Conservation (phyloP, 768 basidiomycete genomes). For the Sarcodon aspratus region DNA sequence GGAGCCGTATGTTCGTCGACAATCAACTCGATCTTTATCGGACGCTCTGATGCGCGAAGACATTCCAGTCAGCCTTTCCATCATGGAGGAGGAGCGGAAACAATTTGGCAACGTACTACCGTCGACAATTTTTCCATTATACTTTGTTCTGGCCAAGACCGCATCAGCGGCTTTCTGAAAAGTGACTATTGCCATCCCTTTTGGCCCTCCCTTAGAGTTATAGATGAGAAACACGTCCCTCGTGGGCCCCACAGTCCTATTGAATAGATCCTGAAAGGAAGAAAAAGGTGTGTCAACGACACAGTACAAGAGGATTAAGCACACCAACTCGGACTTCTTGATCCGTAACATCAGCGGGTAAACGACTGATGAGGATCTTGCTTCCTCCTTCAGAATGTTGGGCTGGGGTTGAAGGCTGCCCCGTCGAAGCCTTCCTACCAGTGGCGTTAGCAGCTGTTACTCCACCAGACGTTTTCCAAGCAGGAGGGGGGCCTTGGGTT, state of each 20-base stretch:
- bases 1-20: slow-evolving; percentile 28
- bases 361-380: slow-evolving; percentile 53
- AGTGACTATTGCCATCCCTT: slow-evolving; percentile 68
- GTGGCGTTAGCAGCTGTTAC: too few relatives aligned
- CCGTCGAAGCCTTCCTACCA: too few relatives aligned
- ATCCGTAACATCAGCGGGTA: slow-evolving; percentile 61
- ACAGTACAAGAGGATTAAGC: background rate
- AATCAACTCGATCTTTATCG: slow-evolving; percentile 56
- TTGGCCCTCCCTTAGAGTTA: slow-evolving; percentile 65
- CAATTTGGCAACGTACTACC: slow-evolving; percentile 24
- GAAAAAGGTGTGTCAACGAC: background rate
- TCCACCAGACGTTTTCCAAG: too few relatives aligned
- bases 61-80: background rate
- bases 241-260: slow-evolving; percentile 65
- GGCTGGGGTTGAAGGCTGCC: too few relatives aligned
- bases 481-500: too few relatives aligned
- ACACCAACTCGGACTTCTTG: slow-evolving; percentile 49
- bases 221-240: slow-evolving; percentile 62
- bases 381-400: slow-evolving; percentile 26
- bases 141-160: slow-evolving; percentile 48
- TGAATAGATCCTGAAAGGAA: slow-evolving; percentile 53
- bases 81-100: background rate
- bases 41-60: slow-evolving; percentile 35
- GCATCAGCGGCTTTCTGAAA: slow-evolving; percentile 62
- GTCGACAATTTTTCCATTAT: slow-evolving; percentile 70